phyloP scores from a whole-genome alignment of 2,329 filamentous ascomycete genomes.

The Cladophialophora immunda region DNA sequence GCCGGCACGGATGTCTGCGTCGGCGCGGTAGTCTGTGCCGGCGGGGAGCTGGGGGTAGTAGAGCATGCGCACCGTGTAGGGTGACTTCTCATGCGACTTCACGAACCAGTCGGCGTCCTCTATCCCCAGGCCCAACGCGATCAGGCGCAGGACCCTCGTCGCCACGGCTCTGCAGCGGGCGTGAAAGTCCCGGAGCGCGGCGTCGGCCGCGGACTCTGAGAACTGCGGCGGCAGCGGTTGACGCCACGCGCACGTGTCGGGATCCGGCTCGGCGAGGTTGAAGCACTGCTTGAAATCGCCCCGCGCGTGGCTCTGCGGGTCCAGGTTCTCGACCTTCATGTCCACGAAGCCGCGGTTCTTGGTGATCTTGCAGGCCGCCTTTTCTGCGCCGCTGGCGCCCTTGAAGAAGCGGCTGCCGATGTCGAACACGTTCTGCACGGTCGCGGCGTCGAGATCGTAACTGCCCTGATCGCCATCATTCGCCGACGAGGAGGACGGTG shows the following conservation, averaged over 20 bases:
- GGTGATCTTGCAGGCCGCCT: conserved; percentile 24
- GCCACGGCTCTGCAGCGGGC: conserved; percentile 76
- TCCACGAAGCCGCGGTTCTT: conserved; percentile 84
- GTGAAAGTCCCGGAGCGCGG: conserved; percentile 68
- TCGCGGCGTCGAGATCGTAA: conserved; percentile 22
- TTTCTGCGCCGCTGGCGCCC: conserved; percentile 17
- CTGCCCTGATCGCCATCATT: background rate
- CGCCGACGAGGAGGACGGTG: background rate
- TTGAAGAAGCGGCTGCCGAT: conserved; percentile 24
- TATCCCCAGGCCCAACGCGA: conserved; percentile 78
- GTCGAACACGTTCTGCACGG: conserved; percentile 22
- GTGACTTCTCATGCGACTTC: conserved; percentile 18
- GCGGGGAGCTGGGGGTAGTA: conserved; percentile 24
- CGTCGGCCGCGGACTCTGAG: conserved; percentile 59
- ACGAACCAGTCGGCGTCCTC: conserved; percentile 46
- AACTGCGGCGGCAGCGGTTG: conserved; percentile 79
- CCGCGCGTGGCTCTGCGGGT: conserved; percentile 82
- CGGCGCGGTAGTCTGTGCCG: conserved; percentile 26
- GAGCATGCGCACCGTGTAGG: conserved; percentile 22
- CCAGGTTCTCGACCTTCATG: conserved; percentile 87
- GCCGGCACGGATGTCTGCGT: conserved; percentile 39
- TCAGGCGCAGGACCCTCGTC: conserved; percentile 75
- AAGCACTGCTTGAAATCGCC: conserved; percentile 93
- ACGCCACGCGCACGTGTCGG: conserved; percentile 63
- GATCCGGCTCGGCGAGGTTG: conserved; percentile 82